Conservation (phyloP, 1,284 basidiomycete species). For the Ceratobasidium sp. region DNA sequence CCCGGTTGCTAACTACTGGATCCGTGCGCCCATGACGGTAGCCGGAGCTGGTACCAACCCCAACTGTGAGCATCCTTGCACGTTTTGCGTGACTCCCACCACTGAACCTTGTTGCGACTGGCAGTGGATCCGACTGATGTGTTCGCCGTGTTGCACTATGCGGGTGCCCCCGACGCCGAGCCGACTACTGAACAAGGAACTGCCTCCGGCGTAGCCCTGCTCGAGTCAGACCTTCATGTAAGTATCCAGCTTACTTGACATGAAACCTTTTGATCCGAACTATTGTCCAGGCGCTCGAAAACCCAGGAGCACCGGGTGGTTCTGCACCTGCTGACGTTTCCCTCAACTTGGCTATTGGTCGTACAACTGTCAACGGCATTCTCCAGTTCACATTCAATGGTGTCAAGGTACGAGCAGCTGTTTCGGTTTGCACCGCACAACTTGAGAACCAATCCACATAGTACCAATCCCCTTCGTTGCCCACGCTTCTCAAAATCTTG, state of each 20-base stretch:
- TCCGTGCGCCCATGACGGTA: slow-evolving; percentile 36
- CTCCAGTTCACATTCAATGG: slow-evolving; percentile 35
- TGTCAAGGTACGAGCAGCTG: slow-evolving; percentile 16
- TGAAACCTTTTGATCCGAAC: neutral
- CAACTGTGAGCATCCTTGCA: slow-evolving; percentile 17
- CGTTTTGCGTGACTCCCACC: neutral
- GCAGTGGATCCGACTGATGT: slow-evolving; percentile 36
- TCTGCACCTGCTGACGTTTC: slow-evolving; percentile 33
- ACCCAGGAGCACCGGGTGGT: slow-evolving; percentile 33
- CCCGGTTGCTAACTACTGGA: slow-evolving; percentile 34
- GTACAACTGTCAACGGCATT: slow-evolving; percentile 24
- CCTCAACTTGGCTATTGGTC: slow-evolving; percentile 29
- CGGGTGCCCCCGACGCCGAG: slow-evolving; percentile 20
- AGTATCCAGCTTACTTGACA: neutral
- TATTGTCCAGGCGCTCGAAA: slow-evolving; percentile 9
- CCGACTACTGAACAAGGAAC: slow-evolving; percentile 37
- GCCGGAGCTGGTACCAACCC: slow-evolving; percentile 30
- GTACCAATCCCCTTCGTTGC: slow-evolving; percentile 21
- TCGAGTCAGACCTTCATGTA: slow-evolving; percentile 35
- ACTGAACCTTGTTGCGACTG: neutral
- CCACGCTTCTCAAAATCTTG: slow-evolving; percentile 36
- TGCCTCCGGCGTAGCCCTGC: slow-evolving; percentile 14
- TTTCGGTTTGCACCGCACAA: neutral
- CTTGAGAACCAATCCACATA: neutral
- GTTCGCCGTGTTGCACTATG: slow-evolving; percentile 36